A percentile compares a stretch with the other conserved stretches of the same genome.
phyloP scores from a whole-genome alignment of 441 rosid genomes.

The Euphorbia celastroides region DNA sequence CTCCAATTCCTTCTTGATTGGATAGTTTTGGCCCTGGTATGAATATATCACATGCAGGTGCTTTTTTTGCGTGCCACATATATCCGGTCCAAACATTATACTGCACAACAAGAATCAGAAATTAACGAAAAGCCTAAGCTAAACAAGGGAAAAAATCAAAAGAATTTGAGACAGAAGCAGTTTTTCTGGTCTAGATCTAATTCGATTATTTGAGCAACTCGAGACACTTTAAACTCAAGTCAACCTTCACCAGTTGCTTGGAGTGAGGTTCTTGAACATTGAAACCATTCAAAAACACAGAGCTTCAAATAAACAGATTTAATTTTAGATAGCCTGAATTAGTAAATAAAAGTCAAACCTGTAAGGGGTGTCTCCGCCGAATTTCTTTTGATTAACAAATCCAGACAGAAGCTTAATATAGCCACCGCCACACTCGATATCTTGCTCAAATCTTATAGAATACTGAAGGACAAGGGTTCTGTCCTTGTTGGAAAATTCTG shows the following conservation, averaged over 20 bases:
- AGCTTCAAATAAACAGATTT: too few relatives aligned
- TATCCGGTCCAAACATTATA: constrained; percentile 95
- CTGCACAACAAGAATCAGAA: constrained; percentile 39
- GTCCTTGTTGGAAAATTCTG: constrained; percentile 76
- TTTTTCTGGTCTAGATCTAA: background rate
- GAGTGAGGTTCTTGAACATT: background rate
- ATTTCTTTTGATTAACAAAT: constrained; percentile 89
- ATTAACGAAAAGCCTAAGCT: background rate
- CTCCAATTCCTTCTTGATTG: constrained; percentile 76
- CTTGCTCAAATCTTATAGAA: constrained; percentile 79
- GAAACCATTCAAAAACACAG: background rate
- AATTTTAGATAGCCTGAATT: background rate
- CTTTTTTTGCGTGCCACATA: constrained; percentile 89
- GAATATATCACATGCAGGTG: constrained; percentile 82
- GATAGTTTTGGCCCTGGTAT: constrained; percentile 95
- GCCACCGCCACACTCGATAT: constrained; percentile 90
- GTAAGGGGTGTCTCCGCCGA: constrained; percentile 91
- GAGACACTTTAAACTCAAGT: background rate
- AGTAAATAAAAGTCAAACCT: constrained; percentile 35
- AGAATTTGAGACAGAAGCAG: background rate
- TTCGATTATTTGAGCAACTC: background rate
- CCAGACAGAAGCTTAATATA: constrained; percentile 87
- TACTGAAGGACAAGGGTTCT: constrained; percentile 80
- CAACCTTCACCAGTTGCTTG: background rate
- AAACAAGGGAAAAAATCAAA: background rate